Evolutionary conservation across 441 rosid genomes (phyloP).

Genomic region (Melianthus villosus): DNA sequence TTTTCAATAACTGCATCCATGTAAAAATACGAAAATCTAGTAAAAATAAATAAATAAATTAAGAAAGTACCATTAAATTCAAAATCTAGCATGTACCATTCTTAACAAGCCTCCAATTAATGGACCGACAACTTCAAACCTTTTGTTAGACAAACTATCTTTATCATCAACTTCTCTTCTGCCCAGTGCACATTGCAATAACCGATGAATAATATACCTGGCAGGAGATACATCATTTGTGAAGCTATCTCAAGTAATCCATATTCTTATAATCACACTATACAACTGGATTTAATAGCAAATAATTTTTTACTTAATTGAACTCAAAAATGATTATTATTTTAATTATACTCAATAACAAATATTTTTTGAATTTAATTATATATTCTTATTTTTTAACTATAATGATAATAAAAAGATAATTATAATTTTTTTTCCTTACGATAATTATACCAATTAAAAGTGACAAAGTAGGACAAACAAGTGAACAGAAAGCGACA

Average conservation of each 20-base stretch:
- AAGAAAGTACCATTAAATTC: neutral
- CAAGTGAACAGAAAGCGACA: too few relatives aligned
- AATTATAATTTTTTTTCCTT: too few relatives aligned
- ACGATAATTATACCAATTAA: too few relatives aligned
- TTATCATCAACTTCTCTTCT: conserved; percentile 95
- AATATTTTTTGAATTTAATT: too few relatives aligned
- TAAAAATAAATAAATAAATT: conserved; percentile 7
- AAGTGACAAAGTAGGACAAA: too few relatives aligned
- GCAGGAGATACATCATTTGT: conserved; percentile 5
- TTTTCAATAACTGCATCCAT: conserved; percentile 70
- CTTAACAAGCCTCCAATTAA: conserved; percentile 91
- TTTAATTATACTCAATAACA: too few relatives aligned
- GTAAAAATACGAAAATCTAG: conserved; percentile 7
- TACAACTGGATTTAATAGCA: too few relatives aligned
- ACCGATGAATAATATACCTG: conserved; percentile 88
- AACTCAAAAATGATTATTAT: too few relatives aligned
- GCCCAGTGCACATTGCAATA: conserved; percentile 84
- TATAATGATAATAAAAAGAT: too few relatives aligned
- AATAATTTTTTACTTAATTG: too few relatives aligned
- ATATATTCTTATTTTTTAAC: too few relatives aligned
- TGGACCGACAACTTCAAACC: conserved; percentile 99
- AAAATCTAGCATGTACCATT: conserved; percentile 37
- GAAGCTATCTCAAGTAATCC: neutral
- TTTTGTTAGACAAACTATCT: conserved; percentile 96
- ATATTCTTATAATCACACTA: too few relatives aligned